Conservation (phyloP, 352 stramenopile species). For the Elongisporangium undulatum region DNA sequence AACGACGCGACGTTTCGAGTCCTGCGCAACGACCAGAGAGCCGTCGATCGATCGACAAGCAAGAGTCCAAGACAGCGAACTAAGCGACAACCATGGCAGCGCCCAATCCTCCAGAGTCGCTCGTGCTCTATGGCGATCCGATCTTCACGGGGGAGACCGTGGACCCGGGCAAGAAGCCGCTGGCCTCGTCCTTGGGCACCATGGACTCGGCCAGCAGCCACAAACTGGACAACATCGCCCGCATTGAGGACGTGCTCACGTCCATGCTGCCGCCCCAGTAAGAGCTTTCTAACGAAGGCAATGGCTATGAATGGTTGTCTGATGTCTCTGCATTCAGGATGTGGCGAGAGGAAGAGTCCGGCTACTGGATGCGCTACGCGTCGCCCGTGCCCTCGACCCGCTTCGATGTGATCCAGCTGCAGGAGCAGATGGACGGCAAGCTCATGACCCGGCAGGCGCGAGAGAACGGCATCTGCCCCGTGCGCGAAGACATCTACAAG, state of each 20-base stretch:
- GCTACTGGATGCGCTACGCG: constrained; percentile 91
- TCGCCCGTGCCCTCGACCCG: constrained; percentile 88
- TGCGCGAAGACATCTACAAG: constrained; percentile 92
- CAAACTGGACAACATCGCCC: constrained; percentile 42
- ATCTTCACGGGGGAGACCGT: constrained; percentile 88
- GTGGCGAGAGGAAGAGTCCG: constrained; percentile 74
- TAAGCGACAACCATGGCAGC: constrained; percentile 29
- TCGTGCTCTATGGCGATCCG: constrained; percentile 87
- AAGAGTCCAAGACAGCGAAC: constrained; percentile 1
- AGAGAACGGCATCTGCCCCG: constrained; percentile 91
- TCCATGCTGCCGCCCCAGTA: constrained; percentile 72
- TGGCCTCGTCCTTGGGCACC: background rate
- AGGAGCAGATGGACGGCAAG: constrained; percentile 87
- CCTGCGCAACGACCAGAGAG: background rate
- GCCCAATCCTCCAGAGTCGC: constrained; percentile 73
- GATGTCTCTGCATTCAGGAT: constrained; percentile 29
- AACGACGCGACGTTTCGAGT: constrained; percentile 31
- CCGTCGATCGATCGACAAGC: background rate
- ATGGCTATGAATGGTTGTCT: too few relatives aligned
- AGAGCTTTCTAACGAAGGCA: background rate
- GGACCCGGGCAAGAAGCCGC: constrained; percentile 46
- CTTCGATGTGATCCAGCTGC: constrained; percentile 91
- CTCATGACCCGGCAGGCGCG: constrained; percentile 88
- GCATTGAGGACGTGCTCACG: constrained; percentile 78
- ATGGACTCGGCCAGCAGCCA: constrained; percentile 12